Conservation (phyloP, 495 filamentous ascomycete genomes). For the Tetracladium setigerum region DNA sequence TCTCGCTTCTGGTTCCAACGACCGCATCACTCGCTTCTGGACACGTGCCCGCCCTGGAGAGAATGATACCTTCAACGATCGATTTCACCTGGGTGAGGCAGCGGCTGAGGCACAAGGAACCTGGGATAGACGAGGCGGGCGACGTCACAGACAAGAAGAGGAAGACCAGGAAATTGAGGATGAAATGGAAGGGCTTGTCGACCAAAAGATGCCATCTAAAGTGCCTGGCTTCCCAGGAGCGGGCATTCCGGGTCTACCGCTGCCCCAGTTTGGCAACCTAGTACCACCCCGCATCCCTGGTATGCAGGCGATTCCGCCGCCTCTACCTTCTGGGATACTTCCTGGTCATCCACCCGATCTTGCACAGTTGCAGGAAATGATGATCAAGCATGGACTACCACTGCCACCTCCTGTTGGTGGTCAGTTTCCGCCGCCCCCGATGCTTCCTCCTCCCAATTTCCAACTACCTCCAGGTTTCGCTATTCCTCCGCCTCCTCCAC, state of each 20-base stretch:
- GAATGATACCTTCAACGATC: constrained; percentile 71
- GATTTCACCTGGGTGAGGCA: constrained; percentile 89
- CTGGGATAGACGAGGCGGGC: constrained; percentile 73
- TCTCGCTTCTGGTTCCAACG: constrained; percentile 96
- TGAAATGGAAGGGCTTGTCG: constrained; percentile 86
- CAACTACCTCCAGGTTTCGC: constrained; percentile 30
- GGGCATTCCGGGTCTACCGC: constrained; percentile 43
- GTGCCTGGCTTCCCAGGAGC: constrained; percentile 34
- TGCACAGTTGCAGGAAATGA: constrained; percentile 56
- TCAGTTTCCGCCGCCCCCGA: constrained; percentile 26
- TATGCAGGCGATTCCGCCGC: constrained; percentile 39
- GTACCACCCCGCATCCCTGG: constrained; percentile 37
- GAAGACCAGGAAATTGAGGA: constrained; percentile 91
- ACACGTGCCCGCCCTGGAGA: constrained; percentile 83
- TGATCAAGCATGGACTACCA: constrained; percentile 45
- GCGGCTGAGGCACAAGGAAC: constrained; percentile 90
- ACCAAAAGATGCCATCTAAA: constrained; percentile 68
- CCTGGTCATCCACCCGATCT: constrained; percentile 58
- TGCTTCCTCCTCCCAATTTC: constrained; percentile 42
- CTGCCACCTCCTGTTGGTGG: constrained; percentile 30
- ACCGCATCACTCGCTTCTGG: constrained; percentile 95
- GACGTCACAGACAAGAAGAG: constrained; percentile 76
- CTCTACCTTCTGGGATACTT: constrained; percentile 42
- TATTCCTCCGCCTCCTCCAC: constrained; percentile 14
- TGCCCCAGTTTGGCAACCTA: constrained; percentile 28